These are phyloP conservation scores for Eucalyptus sp. DNA, from an alignment of 345 rosid species.

Conservation along the genomic window DNA sequence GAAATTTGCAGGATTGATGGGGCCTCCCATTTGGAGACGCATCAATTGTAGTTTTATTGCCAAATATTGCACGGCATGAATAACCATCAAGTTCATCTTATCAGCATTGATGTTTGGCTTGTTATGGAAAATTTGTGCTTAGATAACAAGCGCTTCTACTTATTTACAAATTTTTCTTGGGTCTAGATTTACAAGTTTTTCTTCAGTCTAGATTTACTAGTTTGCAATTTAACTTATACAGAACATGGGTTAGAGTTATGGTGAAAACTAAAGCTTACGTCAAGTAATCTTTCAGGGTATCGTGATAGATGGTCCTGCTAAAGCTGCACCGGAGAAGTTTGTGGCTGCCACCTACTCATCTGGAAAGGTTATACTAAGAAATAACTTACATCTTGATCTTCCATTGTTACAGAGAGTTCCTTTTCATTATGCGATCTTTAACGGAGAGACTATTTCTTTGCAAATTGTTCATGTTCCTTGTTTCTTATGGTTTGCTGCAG, in stretches of 20 bases:
- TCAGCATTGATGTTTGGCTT: not conserved
- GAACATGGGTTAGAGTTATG: not conserved
- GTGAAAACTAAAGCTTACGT: not conserved
- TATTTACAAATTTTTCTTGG: not conserved
- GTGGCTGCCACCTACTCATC: constrained; percentile 82
- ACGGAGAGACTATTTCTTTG: not conserved
- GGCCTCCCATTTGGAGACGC: not conserved
- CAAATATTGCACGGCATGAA: not conserved
- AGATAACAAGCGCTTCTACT: not conserved
- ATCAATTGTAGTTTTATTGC: not conserved
- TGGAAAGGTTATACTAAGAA: constrained; percentile 46
- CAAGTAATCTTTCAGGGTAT: constrained; percentile 45
- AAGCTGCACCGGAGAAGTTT: constrained; percentile 59
- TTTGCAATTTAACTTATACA: not conserved
- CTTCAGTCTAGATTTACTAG: not conserved
- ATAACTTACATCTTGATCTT: not conserved
- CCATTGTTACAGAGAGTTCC: not conserved
- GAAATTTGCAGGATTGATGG: not conserved
- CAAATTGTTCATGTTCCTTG: constrained; percentile 20
- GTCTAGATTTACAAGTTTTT: not conserved
- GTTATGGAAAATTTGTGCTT: not conserved
- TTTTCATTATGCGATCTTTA: not conserved
- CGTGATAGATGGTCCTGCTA: constrained; percentile 24
- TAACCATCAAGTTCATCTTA: not conserved
- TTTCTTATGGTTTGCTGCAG: constrained; percentile 41